Percentiles rank a stretch among this genome's conserved stretches.
Conservation (phyloP, 257 asterid genomes). For the Eucommia ulmoides region DNA sequence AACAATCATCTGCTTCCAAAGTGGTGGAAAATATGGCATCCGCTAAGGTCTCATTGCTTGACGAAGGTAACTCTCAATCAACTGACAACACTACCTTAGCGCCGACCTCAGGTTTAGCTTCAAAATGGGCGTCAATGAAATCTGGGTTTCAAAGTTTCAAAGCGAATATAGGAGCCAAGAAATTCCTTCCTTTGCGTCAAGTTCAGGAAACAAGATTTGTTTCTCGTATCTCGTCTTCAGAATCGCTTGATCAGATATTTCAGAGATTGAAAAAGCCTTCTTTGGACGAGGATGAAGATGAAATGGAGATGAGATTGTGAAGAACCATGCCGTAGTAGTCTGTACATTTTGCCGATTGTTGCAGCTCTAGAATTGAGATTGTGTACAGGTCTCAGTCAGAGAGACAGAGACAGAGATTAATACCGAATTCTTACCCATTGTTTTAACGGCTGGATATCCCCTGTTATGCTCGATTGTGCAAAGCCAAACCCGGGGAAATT, state of each 20-base stretch:
- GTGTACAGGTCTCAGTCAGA: too few relatives aligned
- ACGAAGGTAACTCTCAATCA: constrained; percentile 28
- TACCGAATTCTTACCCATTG: too few relatives aligned
- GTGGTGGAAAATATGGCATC: constrained; percentile 44
- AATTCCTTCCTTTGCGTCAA: constrained; percentile 58
- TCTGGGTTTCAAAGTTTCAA: constrained; percentile 71
- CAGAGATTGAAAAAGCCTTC: constrained; percentile 70
- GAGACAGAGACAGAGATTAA: too few relatives aligned
- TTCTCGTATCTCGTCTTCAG: constrained; percentile 47
- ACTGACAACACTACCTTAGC: constrained; percentile 13
- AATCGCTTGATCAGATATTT: constrained; percentile 78
- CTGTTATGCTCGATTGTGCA: too few relatives aligned
- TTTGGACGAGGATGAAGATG: constrained; percentile 37
- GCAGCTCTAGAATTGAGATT: too few relatives aligned
- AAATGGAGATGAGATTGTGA: constrained; percentile 15
- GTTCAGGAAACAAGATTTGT: constrained; percentile 34
- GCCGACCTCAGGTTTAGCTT: constrained; percentile 54
- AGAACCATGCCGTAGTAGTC: too few relatives aligned
- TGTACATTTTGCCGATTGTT: too few relatives aligned
- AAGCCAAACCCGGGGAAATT: too few relatives aligned
- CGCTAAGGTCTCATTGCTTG: constrained; percentile 75
- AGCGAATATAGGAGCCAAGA: constrained; percentile 66
- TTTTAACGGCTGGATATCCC: too few relatives aligned
- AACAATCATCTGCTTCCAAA: constrained; percentile 22
- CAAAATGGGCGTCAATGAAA: constrained; percentile 95